These are phyloP conservation scores for Ogataea degrootiae DNA, from an alignment of 805 yeast species.

Conservation along the genomic window DNA sequence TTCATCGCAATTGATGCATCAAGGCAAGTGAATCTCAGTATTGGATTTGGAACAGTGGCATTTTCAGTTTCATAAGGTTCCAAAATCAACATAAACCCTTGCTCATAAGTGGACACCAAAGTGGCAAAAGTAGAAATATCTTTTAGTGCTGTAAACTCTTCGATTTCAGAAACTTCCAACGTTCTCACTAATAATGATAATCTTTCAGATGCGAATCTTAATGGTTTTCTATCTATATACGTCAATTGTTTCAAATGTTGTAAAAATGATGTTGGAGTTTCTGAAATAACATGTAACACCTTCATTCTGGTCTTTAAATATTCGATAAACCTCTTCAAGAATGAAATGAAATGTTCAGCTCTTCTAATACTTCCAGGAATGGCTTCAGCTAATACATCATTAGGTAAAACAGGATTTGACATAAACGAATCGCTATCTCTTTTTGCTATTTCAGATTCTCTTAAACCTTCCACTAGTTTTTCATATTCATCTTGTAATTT, in stretches of 20 bases:
- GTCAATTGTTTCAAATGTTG: slow-evolving; percentile 92
- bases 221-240: slow-evolving; percentile 86
- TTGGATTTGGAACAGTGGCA: slow-evolving; percentile 94
- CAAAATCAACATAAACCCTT: slow-evolving; percentile 83
- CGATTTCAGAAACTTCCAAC: slow-evolving; percentile 79
- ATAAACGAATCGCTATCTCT: slow-evolving; percentile 65
- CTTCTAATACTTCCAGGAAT: slow-evolving; percentile 96
- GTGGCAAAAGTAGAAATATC: slow-evolving; percentile 98
- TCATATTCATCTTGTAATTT: slow-evolving; percentile 88
- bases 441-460: slow-evolving; percentile 66
- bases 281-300: slow-evolving; percentile 95
- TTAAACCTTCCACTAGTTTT: slow-evolving; percentile 80
- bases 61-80: slow-evolving; percentile 96
- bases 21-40: slow-evolving; percentile 84
- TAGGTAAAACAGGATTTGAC: slow-evolving; percentile 83
- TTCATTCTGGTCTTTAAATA: slow-evolving; percentile 96
- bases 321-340: slow-evolving; percentile 87
- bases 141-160: slow-evolving; percentile 87
- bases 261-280: slow-evolving; percentile 88
- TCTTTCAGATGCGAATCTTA: slow-evolving; percentile 88
- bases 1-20: slow-evolving; percentile 98
- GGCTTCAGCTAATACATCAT: slow-evolving; percentile 84
- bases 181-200: slow-evolving; percentile 85
- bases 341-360: slow-evolving; percentile 95
- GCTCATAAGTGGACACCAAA: slow-evolving; percentile 87